Base-by-base conservation (phyloP, 345 rosid species). In the Stellera chamaejasme region DNA sequence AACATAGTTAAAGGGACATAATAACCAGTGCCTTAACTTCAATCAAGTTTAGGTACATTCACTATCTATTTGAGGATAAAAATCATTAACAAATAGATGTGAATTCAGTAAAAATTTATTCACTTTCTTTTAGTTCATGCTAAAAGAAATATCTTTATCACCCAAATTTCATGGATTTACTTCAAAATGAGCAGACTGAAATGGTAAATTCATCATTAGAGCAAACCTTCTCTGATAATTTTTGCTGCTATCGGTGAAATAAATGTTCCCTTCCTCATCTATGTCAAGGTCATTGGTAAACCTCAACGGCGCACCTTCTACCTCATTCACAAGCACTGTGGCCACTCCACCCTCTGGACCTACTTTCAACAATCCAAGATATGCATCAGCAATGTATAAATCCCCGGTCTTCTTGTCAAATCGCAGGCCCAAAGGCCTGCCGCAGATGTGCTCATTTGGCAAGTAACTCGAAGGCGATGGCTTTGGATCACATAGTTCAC, bases 311-410 rank as follows among this genome's bases (percentile, higher is more conserved):
- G 84, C 73, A 6, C 98, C 96, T 46, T 86, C 96, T 61, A 88
- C 95, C 63, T 84, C 93, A 42, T 83, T 79, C 23, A 81, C 58
- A 56, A 92, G 80, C 25, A 83, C 73, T 53, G 71, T 76, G 6
- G 98, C 98, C 53, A 86, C 62, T 36, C 98, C 95, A 54, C 98
- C 97, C 75, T 79, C 84, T 43, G 93, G 94, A 16, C 97, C 96
- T 2, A 92, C 98, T 69, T 82, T 88, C 85, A 88, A 61, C 62
- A 92, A 77, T 69, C 97, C 97, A 57, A 89, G 73, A 67, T 88
- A 92, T 1, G 97, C 97, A 61, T 92, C 99, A 10, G 96, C 99
- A 8, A 92, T 88, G 71, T 82, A 92, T 46, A 92, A 77, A 66
- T 86, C 95, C 2, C 97, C 96, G 0, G 77, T 82, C 66, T 71